phyloP scores from a whole-genome alignment of 768 basidiomycete genomes.

The Rhodotorula kratochvilovae region DNA sequence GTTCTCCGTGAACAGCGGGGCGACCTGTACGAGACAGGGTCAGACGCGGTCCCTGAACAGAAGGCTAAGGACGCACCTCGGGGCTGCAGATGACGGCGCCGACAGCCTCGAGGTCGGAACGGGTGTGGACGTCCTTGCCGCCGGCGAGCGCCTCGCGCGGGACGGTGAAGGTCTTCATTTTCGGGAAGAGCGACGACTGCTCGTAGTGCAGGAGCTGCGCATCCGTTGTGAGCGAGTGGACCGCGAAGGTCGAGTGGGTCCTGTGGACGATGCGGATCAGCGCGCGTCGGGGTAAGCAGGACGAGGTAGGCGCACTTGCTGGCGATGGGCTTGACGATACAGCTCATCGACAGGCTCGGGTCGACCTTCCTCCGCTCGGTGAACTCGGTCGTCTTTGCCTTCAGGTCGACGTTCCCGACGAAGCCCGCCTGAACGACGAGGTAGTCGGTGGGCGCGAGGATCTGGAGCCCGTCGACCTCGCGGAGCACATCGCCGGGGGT shows the following conservation, averaged over 20 bases:
- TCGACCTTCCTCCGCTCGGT: constrained; percentile 75
- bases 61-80: constrained; percentile 58
- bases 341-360: constrained; percentile 87
- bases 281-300: background rate
- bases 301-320: constrained; percentile 49
- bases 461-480: constrained; percentile 83
- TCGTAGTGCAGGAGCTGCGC: constrained; percentile 82
- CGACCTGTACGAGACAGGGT: constrained; percentile 59
- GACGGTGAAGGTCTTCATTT: constrained; percentile 58
- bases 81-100: constrained; percentile 90
- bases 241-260: constrained; percentile 45
- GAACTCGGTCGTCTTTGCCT: constrained; percentile 49
- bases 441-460: constrained; percentile 77
- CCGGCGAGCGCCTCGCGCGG: constrained; percentile 70
- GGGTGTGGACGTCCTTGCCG: constrained; percentile 76
- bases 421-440: constrained; percentile 86
- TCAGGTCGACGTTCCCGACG: constrained; percentile 82
- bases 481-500: constrained; percentile 89
- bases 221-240: constrained; percentile 74
- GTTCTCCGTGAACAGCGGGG: constrained; percentile 94
- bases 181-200: constrained; percentile 66
- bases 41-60: constrained; percentile 10
- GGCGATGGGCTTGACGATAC: constrained; percentile 26
- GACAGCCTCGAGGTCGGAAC: constrained; percentile 82
- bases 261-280: background rate